phyloP scores from a whole-genome alignment of 805 yeast species.

The Diddensiella transvaalensis region DNA sequence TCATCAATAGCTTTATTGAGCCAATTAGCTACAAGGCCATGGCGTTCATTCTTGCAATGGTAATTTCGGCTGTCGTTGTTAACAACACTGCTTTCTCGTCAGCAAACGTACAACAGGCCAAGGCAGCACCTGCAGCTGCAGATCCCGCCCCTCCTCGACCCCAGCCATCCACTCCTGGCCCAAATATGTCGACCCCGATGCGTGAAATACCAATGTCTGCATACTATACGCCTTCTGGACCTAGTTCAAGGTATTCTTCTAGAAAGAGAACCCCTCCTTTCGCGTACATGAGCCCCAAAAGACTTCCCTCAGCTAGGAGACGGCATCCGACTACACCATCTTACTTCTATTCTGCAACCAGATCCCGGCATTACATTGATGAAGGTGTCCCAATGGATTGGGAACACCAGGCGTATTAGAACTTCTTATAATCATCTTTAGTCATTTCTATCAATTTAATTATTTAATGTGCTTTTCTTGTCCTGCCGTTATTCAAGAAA shows the following conservation, averaged over 20 bases:
- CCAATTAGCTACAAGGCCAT: conserved; percentile 71
- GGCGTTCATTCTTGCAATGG: conserved; percentile 30
- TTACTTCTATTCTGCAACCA: background rate
- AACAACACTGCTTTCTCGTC: conserved; percentile 29
- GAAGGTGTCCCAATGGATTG: no score
- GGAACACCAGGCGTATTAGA: no score
- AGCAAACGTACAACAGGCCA: background rate
- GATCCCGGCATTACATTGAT: no score
- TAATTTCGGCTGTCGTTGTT: conserved; percentile 30
- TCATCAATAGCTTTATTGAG: conserved; percentile 68
- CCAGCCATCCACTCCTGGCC: background rate
- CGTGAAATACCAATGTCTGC: background rate
- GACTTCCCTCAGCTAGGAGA: background rate
- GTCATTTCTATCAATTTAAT: no score
- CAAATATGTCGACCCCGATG: background rate
- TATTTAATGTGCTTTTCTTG: no score
- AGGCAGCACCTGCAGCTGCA: background rate
- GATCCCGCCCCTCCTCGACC: background rate
- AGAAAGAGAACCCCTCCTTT: background rate
- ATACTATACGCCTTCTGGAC: background rate
- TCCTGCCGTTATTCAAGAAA: background rate
- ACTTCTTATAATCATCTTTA: no score
- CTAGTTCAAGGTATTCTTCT: background rate
- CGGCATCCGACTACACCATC: background rate
- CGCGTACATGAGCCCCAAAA: background rate